phyloP scores from a whole-genome alignment of 1,139 yeast genomes.

The Candida smagusa region DNA sequence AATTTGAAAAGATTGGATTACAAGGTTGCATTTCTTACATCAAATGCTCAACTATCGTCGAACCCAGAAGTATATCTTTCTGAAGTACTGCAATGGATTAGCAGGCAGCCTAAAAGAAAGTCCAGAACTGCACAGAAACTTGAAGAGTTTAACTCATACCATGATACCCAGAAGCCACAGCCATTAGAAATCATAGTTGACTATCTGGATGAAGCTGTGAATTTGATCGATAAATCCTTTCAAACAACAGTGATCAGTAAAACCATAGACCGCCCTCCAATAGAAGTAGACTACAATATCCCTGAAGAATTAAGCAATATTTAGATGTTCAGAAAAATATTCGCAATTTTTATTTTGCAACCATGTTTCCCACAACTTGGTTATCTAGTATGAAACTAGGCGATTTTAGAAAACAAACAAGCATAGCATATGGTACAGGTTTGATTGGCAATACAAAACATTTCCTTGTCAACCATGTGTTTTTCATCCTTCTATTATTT shows the following conservation, averaged over 20 bases:
- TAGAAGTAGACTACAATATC: slow-evolving; percentile 2
- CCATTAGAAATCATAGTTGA: slow-evolving; percentile 2
- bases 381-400: too few relatives aligned
- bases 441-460: neutral
- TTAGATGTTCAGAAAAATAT: too few relatives aligned
- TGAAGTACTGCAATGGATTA: slow-evolving; percentile 16
- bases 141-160: slow-evolving; percentile 5
- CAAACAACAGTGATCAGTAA: too few relatives aligned
- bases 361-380: slow-evolving; percentile 1
- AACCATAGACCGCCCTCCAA: neutral
- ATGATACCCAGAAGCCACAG: neutral
- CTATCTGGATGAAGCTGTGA: slow-evolving; percentile 3
- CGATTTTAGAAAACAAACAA: too few relatives aligned
- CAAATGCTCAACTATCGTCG: too few relatives aligned
- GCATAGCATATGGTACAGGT: neutral
- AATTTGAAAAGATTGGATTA: too few relatives aligned
- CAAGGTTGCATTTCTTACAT: too few relatives aligned
- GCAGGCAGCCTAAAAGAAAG: slow-evolving; percentile 7
- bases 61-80: slow-evolving; percentile 11
- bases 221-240: too few relatives aligned
- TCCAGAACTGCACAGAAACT: slow-evolving; percentile 5
- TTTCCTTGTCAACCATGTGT: slow-evolving; percentile 3
- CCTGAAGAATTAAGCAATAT: slow-evolving; percentile 2
- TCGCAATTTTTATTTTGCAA: slow-evolving; percentile 1
- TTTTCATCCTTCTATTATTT: slow-evolving; percentile 1